A percentile compares a stretch with the other conserved stretches of the same genome.
Conservation (phyloP, 805 yeast species). For the Sungouiella thailandica region DNA sequence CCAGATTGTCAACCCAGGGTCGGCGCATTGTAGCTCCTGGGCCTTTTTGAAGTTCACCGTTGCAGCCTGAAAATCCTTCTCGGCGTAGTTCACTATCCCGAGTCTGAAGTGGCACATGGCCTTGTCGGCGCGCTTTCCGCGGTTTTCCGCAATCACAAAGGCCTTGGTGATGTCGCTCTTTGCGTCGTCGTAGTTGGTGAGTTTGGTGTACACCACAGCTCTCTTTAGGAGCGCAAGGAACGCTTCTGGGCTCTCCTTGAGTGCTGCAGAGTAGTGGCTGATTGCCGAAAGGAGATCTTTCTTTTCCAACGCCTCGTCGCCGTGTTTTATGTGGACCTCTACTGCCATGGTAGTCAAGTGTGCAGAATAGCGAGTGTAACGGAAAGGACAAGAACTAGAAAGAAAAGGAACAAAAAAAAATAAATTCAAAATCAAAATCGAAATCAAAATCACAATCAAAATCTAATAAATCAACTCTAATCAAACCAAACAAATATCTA, state of each 20-base stretch:
- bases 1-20: conserved; percentile 48
- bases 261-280: conserved; percentile 30
- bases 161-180: conserved; percentile 44
- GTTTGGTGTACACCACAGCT: conserved; percentile 45
- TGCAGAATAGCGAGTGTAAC: not conserved
- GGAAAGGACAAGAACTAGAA: not conserved
- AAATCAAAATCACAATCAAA: no score
- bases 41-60: conserved; percentile 40
- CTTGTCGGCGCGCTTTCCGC: conserved; percentile 44
- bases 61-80: conserved; percentile 40
- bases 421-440: not conserved
- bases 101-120: conserved; percentile 46
- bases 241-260: conserved; percentile 41
- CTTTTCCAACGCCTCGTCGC: conserved; percentile 24
- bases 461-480: no score
- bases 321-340: conserved; percentile 29
- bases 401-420: not conserved
- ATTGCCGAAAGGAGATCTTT: conserved; percentile 44
- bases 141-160: conserved; percentile 37
- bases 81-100: conserved; percentile 41
- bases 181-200: conserved; percentile 45
- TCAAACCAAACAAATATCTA: no score
- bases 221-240: conserved; percentile 45
- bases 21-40: conserved; percentile 36
- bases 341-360: conserved; percentile 26